phyloP scores from a whole-genome alignment of 768 basidiomycete genomes.

The Chlorophyllum brunneum region DNA sequence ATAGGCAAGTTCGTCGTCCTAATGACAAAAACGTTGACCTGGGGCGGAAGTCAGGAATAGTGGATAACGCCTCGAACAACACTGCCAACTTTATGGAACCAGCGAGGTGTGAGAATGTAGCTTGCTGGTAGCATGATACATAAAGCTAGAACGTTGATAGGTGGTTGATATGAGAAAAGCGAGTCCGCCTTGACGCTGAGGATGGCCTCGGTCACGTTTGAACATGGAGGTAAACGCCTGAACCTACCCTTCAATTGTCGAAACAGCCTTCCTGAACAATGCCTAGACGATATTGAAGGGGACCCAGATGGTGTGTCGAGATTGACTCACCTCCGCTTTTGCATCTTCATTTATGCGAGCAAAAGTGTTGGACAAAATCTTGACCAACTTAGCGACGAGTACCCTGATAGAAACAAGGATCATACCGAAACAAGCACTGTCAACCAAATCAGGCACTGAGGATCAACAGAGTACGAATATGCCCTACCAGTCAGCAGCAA shows the following conservation, averaged over 20 bases:
- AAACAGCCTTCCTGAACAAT: constrained; percentile 93
- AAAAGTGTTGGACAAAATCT: constrained; percentile 96
- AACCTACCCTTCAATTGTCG: constrained; percentile 85
- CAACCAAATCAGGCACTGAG: constrained; percentile 10
- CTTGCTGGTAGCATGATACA: constrained; percentile 84
- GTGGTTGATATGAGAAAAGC: constrained; percentile 91
- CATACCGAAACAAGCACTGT: constrained; percentile 77
- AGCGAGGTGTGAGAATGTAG: constrained; percentile 84
- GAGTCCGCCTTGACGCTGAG: constrained; percentile 80
- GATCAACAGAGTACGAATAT: neutral
- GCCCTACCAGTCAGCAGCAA: constrained; percentile 77
- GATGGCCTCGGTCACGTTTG: neutral
- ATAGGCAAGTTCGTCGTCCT: constrained; percentile 83
- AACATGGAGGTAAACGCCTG: neutral
- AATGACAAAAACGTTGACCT: constrained; percentile 89
- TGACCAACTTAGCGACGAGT: neutral
- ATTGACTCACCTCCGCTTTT: constrained; percentile 68
- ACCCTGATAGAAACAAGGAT: neutral
- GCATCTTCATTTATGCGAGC: constrained; percentile 92
- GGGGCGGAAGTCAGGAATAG: constrained; percentile 11
- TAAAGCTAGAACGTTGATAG: constrained; percentile 85
- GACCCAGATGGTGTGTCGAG: neutral
- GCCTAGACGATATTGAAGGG: constrained; percentile 44
- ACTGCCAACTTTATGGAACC: constrained; percentile 90
- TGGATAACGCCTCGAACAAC: constrained; percentile 6